Evolutionary conservation across 352 stramenopile genomes (phyloP).

Genomic region (Phytophthora tubulina): DNA sequence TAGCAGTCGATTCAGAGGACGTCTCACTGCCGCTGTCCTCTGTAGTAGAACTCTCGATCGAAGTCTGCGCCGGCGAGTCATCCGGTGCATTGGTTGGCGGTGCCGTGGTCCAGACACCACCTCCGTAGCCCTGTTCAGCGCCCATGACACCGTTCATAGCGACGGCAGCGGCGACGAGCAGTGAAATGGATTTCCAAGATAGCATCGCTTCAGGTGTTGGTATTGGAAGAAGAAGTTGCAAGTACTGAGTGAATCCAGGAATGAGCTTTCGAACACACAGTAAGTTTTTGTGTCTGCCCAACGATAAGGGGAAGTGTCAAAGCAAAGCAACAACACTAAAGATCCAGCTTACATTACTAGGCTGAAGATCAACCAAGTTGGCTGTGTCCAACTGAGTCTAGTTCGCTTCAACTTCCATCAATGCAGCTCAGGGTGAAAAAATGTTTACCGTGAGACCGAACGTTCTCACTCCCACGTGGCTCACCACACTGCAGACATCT

Average conservation of each 20-base stretch:
- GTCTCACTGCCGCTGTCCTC: too few species aligned
- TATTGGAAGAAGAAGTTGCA: background rate
- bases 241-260: conserved; percentile 21
- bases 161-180: conserved; percentile 19
- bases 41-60: too few species aligned
- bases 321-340: too few species aligned
- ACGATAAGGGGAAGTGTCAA: too few species aligned
- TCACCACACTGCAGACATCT: background rate
- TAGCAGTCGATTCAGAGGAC: too few species aligned
- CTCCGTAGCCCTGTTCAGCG: conserved; percentile 26
- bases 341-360: too few species aligned
- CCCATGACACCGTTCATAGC: conserved; percentile 26
- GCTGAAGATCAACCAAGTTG: too few species aligned
- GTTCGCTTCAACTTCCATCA: background rate
- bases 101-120: conserved; percentile 21
- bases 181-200: conserved; percentile 25
- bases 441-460: background rate
- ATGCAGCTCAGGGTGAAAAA: background rate
- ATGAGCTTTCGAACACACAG: conserved; percentile 26
- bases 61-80: too few species aligned
- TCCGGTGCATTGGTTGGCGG: conserved; percentile 4
- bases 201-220: conserved; percentile 23
- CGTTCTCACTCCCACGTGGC: background rate
- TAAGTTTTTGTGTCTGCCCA: too few species aligned
- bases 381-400: too few species aligned